A percentile compares a stretch with the other conserved stretches of the same genome.
Evolutionary conservation across 305 asterid species (phyloP).

Genomic region (Rubia tinctorum): DNA sequence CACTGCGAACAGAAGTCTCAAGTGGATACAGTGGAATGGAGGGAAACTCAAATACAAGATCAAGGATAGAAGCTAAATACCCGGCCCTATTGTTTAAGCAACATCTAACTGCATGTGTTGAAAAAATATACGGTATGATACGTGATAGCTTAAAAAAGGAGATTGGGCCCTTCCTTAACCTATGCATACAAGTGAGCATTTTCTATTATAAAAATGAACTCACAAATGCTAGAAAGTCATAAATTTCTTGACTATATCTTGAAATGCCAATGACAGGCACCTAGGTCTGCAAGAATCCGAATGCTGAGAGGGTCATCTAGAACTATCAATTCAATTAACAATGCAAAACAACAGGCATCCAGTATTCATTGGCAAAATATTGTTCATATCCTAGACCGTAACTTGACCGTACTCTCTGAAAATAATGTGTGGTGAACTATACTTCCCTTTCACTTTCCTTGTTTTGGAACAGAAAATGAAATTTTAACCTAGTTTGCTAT

Average conservation of each 20-base stretch:
- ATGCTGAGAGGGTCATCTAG: constrained; percentile 70
- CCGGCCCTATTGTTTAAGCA: constrained; percentile 95
- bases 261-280: constrained; percentile 63
- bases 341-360: constrained; percentile 72
- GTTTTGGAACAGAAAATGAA: constrained; percentile 12
- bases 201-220: constrained; percentile 63
- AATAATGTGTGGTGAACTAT: constrained; percentile 51
- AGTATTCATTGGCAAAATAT: constrained; percentile 84
- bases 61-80: constrained; percentile 88
- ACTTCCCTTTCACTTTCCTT: constrained; percentile 19
- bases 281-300: constrained; percentile 78
- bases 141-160: constrained; percentile 91
- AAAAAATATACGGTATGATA: constrained; percentile 86
- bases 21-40: constrained; percentile 96
- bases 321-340: constrained; percentile 59
- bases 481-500: constrained; percentile 9
- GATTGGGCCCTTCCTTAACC: constrained; percentile 71
- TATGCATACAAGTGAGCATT: constrained; percentile 88
- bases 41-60: constrained; percentile 60
- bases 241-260: constrained; percentile 18
- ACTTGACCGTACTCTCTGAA: constrained; percentile 66
- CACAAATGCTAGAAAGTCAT: constrained; percentile 64
- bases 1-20: constrained; percentile 67
- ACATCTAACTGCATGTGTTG: constrained; percentile 91
- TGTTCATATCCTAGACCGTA: constrained; percentile 60